phyloP scores from a whole-genome alignment of 2,329 filamentous ascomycete genomes.

The Alternaria sp. region DNA sequence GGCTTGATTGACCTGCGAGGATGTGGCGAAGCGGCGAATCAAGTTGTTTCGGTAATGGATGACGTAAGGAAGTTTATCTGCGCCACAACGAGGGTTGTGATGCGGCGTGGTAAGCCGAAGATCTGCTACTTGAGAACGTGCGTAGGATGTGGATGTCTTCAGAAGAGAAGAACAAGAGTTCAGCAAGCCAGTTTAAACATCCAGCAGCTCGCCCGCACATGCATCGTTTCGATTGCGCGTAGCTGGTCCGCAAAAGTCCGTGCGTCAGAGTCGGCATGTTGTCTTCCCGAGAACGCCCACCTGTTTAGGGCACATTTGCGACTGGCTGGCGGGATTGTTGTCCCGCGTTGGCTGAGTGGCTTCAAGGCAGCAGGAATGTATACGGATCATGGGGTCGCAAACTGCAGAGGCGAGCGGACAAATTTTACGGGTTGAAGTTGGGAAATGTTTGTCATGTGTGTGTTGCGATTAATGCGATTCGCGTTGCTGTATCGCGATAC shows the following conservation, averaged over 20 bases:
- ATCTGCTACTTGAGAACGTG: too few relatives aligned
- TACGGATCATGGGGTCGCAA: background rate
- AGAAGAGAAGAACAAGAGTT: background rate
- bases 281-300: background rate
- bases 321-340: constrained; percentile 1
- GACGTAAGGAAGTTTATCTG: background rate
- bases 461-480: background rate
- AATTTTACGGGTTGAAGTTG: background rate
- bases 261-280: background rate
- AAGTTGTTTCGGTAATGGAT: background rate
- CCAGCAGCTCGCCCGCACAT: constrained; percentile 7
- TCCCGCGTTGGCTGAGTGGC: background rate
- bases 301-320: background rate
- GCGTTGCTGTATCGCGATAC: background rate
- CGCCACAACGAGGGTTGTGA: background rate
- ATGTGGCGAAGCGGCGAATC: background rate
- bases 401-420: background rate
- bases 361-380: background rate
- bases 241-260: background rate
- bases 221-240: constrained; percentile 14
- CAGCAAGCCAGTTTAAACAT: background rate
- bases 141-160: too few relatives aligned
- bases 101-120: background rate
- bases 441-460: background rate
- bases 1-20: background rate